phyloP scores from a whole-genome alignment of 2,329 filamentous ascomycete species.

The Alternaria brassicae region DNA sequence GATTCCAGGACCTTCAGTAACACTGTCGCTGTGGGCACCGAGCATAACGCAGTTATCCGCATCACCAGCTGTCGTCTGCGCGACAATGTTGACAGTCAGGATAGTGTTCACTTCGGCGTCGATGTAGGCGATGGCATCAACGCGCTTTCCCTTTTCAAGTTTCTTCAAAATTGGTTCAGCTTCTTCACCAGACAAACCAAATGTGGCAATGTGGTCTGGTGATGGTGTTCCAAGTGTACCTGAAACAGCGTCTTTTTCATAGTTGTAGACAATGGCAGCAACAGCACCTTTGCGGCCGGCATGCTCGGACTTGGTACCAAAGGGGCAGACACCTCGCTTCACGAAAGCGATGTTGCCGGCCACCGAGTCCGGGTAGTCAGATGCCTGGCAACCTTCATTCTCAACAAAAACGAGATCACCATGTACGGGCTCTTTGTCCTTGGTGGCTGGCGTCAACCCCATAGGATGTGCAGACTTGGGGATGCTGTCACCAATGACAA shows the following conservation, averaged over 20 bases:
- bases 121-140: conserved; percentile 55
- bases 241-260: conserved; percentile 64
- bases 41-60: conserved; percentile 52
- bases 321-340: conserved; percentile 73
- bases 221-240: conserved; percentile 74
- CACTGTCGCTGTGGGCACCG: conserved; percentile 52
- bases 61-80: conserved; percentile 49
- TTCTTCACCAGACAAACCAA: conserved; percentile 70
- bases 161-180: conserved; percentile 61
- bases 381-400: conserved; percentile 43
- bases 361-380: conserved; percentile 68
- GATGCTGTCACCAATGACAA: conserved; percentile 44
- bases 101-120: conserved; percentile 58
- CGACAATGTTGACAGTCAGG: conserved; percentile 56
- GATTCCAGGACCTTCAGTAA: conserved; percentile 52
- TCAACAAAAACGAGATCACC: conserved; percentile 45
- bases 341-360: conserved; percentile 74
- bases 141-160: conserved; percentile 58
- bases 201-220: conserved; percentile 68
- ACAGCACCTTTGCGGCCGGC: conserved; percentile 75
- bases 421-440: conserved; percentile 47
- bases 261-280: conserved; percentile 79
- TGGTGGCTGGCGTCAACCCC: conserved; percentile 48
- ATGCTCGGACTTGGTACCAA: conserved; percentile 73
- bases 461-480: conserved; percentile 47